Conservation (phyloP, 140 eudicot species). For the Anethum foeniculum region DNA sequence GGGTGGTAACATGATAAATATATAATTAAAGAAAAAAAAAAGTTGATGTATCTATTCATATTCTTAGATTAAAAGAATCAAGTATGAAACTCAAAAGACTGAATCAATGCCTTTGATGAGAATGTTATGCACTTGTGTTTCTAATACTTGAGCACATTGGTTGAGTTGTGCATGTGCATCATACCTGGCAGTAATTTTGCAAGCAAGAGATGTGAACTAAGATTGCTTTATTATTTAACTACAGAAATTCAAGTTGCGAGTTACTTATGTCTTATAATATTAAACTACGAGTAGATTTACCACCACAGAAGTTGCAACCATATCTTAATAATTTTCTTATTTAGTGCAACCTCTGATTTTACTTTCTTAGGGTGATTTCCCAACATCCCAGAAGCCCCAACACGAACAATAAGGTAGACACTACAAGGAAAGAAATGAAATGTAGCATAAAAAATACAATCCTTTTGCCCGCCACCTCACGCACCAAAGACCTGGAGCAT, state of each 20-base stretch:
- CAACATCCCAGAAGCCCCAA: not conserved
- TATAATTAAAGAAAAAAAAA: no score
- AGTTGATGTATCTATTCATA: not conserved
- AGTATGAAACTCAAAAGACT: not conserved
- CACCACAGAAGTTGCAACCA: not conserved
- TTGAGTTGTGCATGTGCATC: not conserved
- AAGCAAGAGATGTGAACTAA: not conserved
- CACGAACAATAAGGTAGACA: not conserved
- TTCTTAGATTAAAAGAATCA: not conserved
- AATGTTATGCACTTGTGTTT: not conserved
- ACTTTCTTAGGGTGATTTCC: not conserved
- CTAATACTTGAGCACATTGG: not conserved
- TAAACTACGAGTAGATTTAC: not conserved
- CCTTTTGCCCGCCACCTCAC: not conserved
- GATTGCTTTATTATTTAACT: not conserved
- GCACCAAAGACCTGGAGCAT: not conserved
- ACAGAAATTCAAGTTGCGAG: not conserved
- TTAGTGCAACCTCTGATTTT: not conserved
- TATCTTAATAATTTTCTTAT: not conserved
- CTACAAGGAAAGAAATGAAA: not conserved
- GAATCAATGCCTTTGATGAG: not conserved
- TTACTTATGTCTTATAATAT: not conserved
- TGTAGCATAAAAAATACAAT: not conserved
- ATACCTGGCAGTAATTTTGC: not conserved
- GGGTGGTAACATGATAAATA: not conserved